Conservation (phyloP, 2,329 filamentous ascomycete species). For the Penicillium sp. region DNA sequence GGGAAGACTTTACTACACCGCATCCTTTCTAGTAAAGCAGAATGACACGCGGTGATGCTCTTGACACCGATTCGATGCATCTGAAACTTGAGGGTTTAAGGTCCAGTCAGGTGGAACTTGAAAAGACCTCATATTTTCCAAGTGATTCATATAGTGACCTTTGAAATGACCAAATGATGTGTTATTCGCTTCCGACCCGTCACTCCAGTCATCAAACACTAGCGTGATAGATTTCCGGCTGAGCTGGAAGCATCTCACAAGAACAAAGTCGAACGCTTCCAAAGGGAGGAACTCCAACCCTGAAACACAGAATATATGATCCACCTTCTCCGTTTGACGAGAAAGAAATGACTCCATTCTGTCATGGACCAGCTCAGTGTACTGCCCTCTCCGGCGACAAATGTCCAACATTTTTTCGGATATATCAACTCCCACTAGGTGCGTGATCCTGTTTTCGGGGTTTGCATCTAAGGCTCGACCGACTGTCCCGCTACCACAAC, state of each 20-base stretch:
- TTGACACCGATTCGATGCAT: not conserved
- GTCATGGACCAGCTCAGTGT: constrained; percentile 15
- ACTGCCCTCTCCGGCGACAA: constrained; percentile 13
- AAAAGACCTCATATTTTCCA: constrained; percentile 2
- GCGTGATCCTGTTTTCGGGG: constrained; percentile 6
- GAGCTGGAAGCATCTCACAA: constrained; percentile 23
- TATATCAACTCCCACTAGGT: constrained; percentile 11
- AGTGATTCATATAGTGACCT: not conserved
- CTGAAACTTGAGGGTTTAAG: not conserved
- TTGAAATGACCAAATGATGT: not conserved
- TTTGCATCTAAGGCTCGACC: constrained; percentile 19
- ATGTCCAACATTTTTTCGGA: constrained; percentile 9
- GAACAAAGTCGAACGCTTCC: constrained; percentile 25
- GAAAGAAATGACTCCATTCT: constrained; percentile 16
- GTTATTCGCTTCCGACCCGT: not conserved
- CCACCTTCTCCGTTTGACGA: constrained; percentile 6
- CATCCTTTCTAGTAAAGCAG: not conserved
- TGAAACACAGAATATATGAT: constrained; percentile 23
- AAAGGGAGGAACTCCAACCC: constrained; percentile 19
- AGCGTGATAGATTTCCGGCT: constrained; percentile 23
- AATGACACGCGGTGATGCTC: not conserved
- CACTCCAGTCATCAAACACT: constrained; percentile 9
- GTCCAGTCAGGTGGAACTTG: constrained; percentile 5
- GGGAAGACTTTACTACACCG: no score
- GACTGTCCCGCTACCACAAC: constrained; percentile 23